Evolutionary conservation across 2,329 filamentous ascomycete species (phyloP).

Genomic region (Fusarium miscanthi): DNA sequence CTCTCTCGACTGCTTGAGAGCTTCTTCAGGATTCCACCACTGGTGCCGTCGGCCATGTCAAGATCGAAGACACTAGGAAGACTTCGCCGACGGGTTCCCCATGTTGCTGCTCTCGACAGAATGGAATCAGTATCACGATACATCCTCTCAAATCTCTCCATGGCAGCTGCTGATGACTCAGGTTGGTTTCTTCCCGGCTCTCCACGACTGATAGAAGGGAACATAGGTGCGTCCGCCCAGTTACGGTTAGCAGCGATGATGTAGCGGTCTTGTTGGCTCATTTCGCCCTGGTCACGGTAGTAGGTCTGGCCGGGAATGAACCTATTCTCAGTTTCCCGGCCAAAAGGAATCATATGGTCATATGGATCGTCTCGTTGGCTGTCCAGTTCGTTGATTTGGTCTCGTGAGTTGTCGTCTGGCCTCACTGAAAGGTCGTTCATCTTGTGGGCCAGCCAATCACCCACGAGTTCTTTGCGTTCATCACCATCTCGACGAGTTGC

Average conservation of each 20-base stretch:
- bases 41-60: slow-evolving; percentile 64
- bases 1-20: slow-evolving; percentile 64
- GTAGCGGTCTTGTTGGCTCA: slow-evolving; percentile 60
- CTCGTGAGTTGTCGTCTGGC: slow-evolving; percentile 41
- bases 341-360: slow-evolving; percentile 57
- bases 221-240: slow-evolving; percentile 62
- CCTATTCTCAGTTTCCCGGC: slow-evolving; percentile 62
- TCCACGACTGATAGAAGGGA: slow-evolving; percentile 57
- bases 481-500: slow-evolving; percentile 54
- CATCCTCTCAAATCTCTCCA: slow-evolving; percentile 63
- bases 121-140: slow-evolving; percentile 68
- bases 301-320: slow-evolving; percentile 63
- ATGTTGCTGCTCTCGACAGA: slow-evolving; percentile 72
- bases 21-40: slow-evolving; percentile 72
- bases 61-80: slow-evolving; percentile 69
- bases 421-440: slow-evolving; percentile 44
- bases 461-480: slow-evolving; percentile 63
- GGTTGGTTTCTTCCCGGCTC: slow-evolving; percentile 56
- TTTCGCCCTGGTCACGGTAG: slow-evolving; percentile 54
- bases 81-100: slow-evolving; percentile 75
- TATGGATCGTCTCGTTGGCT: slow-evolving; percentile 45
- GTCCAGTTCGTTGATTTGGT: slow-evolving; percentile 40
- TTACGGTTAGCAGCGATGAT: slow-evolving; percentile 61
- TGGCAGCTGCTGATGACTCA: slow-evolving; percentile 63
- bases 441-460: slow-evolving; percentile 59